Conservation (phyloP, 495 filamentous ascomycete species). For the Terfezia claveryi region DNA sequence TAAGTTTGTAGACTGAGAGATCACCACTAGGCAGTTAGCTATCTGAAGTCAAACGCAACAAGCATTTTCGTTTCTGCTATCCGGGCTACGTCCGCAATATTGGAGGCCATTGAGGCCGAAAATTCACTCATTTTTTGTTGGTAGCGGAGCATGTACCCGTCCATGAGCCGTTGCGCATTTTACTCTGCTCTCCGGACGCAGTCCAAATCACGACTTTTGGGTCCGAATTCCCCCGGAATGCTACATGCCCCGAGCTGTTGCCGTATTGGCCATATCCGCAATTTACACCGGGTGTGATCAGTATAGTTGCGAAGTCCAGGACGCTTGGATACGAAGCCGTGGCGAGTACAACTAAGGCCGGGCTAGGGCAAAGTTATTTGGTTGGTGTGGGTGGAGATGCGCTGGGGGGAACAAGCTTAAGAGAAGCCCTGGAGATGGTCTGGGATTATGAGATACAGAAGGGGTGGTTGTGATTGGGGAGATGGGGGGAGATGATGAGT, state of each 20-base stretch:
- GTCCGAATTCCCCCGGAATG: constrained; percentile 73
- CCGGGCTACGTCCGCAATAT: no score
- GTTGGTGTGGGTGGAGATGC: constrained; percentile 81
- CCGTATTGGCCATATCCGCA: constrained; percentile 59
- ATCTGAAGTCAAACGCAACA: no score
- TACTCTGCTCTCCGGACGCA: constrained; percentile 61
- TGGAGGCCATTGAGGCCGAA: no score
- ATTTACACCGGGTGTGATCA: constrained; percentile 51
- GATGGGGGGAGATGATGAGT: constrained; percentile 49
- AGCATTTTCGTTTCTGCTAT: no score
- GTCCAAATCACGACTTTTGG: constrained; percentile 57
- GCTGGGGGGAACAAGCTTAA: constrained; percentile 58
- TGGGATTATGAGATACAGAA: constrained; percentile 51
- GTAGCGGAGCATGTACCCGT: no score
- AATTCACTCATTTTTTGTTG: no score
- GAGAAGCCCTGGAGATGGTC: constrained; percentile 53
- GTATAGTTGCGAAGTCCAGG: constrained; percentile 71
- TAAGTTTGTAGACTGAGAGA: no score
- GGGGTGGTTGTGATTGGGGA: constrained; percentile 73
- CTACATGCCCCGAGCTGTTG: constrained; percentile 64
- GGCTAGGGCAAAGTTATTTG: constrained; percentile 65
- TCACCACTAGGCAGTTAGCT: no score
- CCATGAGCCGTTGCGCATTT: constrained; percentile 28
- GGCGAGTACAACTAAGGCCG: constrained; percentile 57
- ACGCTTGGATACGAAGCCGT: constrained; percentile 79